phyloP scores from a whole-genome alignment of 352 stramenopile genomes.

The Pythium plurisporium region DNA sequence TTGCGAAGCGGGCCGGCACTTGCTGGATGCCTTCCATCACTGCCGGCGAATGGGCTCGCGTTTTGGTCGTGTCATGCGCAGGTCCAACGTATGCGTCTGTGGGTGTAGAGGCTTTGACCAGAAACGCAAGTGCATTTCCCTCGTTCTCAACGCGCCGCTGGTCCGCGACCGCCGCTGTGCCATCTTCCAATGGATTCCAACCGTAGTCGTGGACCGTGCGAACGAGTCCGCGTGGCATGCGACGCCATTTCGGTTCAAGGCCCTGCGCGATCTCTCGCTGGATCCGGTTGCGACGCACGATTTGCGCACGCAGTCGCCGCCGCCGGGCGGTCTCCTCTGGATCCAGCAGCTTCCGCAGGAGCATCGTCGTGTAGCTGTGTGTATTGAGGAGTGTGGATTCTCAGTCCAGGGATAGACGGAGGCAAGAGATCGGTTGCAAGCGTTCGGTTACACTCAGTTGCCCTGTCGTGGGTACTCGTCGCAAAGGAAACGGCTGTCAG shows the following conservation, averaged over 20 bases:
- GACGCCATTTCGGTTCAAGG: conserved; percentile 30
- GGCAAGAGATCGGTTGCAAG: background rate
- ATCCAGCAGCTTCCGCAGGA: conserved; percentile 48
- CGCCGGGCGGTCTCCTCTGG: conserved; percentile 45
- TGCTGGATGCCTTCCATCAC: conserved; percentile 16
- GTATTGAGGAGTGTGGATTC: background rate
- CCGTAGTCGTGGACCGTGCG: conserved; percentile 25
- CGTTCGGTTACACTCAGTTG: conserved; percentile 1
- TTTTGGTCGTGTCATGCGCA: background rate
- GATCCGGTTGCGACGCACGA: conserved; percentile 61
- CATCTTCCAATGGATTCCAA: conserved; percentile 20
- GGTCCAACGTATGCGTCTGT: background rate
- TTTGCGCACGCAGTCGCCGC: conserved; percentile 40
- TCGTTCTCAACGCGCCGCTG: conserved; percentile 5
- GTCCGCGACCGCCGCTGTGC: conserved; percentile 4
- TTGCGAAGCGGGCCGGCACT: conserved; percentile 8
- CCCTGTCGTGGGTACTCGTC: background rate
- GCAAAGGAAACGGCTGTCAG: conserved; percentile 11
- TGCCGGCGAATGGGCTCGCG: background rate
- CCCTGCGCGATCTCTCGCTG: conserved; percentile 46
- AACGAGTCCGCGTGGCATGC: conserved; percentile 9
- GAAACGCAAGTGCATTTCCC: conserved; percentile 12
- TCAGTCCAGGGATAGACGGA: background rate
- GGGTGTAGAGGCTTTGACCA: background rate
- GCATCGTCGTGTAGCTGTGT: conserved; percentile 26